phyloP scores from a whole-genome alignment of 177 flowering plant species.

The Telopea speciosissima region DNA sequence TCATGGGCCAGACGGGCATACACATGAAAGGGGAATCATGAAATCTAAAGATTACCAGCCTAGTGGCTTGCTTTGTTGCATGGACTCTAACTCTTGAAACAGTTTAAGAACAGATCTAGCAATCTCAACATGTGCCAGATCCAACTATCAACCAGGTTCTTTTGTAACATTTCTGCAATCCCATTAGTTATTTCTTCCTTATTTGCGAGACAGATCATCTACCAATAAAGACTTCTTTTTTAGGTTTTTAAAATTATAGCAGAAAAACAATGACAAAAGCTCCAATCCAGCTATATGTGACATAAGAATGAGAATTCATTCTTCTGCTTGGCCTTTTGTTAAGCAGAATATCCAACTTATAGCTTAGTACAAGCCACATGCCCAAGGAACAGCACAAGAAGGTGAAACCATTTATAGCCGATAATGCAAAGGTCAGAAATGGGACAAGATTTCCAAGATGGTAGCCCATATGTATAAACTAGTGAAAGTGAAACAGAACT shows the following conservation, averaged over 20 bases:
- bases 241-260: too few species aligned
- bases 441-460: not conserved
- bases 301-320: not conserved
- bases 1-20: not conserved
- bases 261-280: not conserved
- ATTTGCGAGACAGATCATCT: not conserved
- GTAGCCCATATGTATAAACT: not conserved
- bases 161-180: not conserved
- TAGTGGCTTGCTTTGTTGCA: not conserved
- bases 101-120: not conserved
- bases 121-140: not conserved
- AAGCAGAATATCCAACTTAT: too few species aligned
- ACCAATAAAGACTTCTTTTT: not conserved
- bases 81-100: not conserved
- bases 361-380: not conserved
- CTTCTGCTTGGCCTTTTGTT: too few species aligned
- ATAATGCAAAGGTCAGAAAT: not conserved
- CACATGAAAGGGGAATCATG: not conserved
- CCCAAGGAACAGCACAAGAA: not conserved
- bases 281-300: not conserved
- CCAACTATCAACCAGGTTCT: not conserved
- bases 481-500: not conserved
- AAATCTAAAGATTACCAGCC: not conserved
- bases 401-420: not conserved
- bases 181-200: not conserved